Conservation (phyloP, 2,329 filamentous ascomycete genomes). For the Pseudocercospora eumusae region DNA sequence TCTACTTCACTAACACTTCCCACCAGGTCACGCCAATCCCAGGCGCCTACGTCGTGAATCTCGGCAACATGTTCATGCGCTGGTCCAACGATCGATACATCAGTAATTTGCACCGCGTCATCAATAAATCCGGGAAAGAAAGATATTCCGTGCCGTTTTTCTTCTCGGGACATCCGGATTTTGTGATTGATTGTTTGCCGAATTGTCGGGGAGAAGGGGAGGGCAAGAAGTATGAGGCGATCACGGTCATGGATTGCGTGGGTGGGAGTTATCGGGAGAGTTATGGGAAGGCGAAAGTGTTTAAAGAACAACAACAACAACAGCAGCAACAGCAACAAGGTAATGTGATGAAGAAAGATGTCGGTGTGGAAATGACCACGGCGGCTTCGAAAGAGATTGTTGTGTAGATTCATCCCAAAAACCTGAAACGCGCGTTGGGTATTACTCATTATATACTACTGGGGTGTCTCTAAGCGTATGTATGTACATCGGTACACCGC, state of each 20-base stretch:
- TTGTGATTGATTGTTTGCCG: background rate
- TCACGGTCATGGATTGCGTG: background rate
- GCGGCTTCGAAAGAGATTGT: background rate
- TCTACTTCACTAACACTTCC: no score
- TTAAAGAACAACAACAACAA: background rate
- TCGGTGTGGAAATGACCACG: background rate
- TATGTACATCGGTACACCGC: slow-evolving; percentile 14
- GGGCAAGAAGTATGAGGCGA: background rate
- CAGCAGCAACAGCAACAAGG: no score
- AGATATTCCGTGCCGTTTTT: slow-evolving; percentile 6
- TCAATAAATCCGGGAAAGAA: background rate
- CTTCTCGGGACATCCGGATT: background rate
- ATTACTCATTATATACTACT: slow-evolving; percentile 22
- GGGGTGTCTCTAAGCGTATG: slow-evolving; percentile 15
- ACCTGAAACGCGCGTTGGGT: slow-evolving; percentile 6
- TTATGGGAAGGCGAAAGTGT: background rate
- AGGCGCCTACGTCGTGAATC: slow-evolving; percentile 4
- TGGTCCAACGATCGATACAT: slow-evolving; percentile 2
- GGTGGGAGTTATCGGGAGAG: background rate
- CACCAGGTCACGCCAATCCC: background rate
- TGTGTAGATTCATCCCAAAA: background rate
- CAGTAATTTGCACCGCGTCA: slow-evolving; percentile 2
- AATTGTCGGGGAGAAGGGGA: background rate
- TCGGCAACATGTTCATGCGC: background rate
- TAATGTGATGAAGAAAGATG: background rate